phyloP scores from a whole-genome alignment of 805 yeast species.

The Wickerhamomyces mucosus region DNA sequence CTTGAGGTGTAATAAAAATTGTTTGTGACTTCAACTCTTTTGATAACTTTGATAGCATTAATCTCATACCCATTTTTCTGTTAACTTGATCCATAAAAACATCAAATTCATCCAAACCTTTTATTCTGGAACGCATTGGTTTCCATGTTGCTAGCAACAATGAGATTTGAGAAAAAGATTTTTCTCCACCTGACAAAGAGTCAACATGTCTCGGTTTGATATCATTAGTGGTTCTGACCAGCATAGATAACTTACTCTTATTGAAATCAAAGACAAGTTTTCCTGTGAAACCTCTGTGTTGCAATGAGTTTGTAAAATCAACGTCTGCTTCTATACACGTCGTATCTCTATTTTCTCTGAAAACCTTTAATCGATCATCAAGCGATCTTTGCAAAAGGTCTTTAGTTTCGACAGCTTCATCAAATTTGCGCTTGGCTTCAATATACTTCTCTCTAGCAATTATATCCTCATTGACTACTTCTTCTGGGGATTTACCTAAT shows the following conservation, averaged over 20 bases:
- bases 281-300: conserved; percentile 67
- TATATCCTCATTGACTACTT: conserved; percentile 39
- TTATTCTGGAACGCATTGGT: conserved; percentile 76
- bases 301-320: conserved; percentile 51
- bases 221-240: conserved; percentile 53
- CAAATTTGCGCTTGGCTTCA: conserved; percentile 31
- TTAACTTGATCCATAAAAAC: conserved; percentile 96
- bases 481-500: conserved; percentile 47
- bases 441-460: conserved; percentile 32
- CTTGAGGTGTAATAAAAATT: conserved; percentile 90
- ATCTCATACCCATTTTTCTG: conserved; percentile 65
- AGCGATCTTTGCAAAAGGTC: conserved; percentile 27
- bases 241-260: conserved; percentile 40
- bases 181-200: conserved; percentile 94
- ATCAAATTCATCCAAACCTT: conserved; percentile 94
- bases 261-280: conserved; percentile 52
- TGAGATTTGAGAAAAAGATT: conserved; percentile 87
- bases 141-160: conserved; percentile 86
- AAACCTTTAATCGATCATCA: conserved; percentile 32
- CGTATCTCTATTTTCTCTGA: conserved; percentile 29
- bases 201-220: conserved; percentile 58
- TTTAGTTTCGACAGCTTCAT: conserved; percentile 26
- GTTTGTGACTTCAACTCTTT: conserved; percentile 68
- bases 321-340: conserved; percentile 40
- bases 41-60: conserved; percentile 61